A percentile compares a stretch with the other conserved stretches of the same genome.
These are phyloP conservation scores for Solanum bulbocastanum DNA, from an alignment of 257 asterid species.

Conservation along the genomic window DNA sequence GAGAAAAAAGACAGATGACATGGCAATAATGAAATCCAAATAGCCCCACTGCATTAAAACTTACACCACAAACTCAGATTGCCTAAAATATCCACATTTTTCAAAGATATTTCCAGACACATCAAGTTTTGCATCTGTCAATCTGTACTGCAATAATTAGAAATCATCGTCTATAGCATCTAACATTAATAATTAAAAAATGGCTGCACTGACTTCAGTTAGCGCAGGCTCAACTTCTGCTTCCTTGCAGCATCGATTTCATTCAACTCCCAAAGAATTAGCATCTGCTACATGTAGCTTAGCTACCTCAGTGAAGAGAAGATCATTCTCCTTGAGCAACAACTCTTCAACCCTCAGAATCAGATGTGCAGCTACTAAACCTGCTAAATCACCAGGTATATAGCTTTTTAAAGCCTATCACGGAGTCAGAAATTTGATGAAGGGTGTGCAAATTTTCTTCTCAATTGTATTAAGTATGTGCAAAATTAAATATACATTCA, in stretches of 20 bases:
- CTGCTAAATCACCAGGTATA: slow-evolving; percentile 77
- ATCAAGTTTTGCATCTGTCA: background rate
- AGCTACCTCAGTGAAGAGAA: slow-evolving; percentile 14
- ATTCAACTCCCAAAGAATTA: slow-evolving; percentile 20
- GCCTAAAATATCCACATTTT: slow-evolving; percentile 31
- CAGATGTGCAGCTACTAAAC: slow-evolving; percentile 60
- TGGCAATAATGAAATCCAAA: slow-evolving; percentile 36
- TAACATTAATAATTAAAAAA: slow-evolving; percentile 2
- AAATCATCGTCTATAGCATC: background rate
- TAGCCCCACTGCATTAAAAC: slow-evolving; percentile 9
- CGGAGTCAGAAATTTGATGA: background rate
- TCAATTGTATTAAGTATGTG: too few relatives aligned
- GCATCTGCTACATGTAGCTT: slow-evolving; percentile 6
- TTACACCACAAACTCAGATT: slow-evolving; percentile 64
- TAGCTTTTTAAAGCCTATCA: background rate
- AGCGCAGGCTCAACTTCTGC: slow-evolving; percentile 12
- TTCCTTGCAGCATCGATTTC: slow-evolving; percentile 23
- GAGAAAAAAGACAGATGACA: slow-evolving; percentile 19
- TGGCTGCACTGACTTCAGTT: slow-evolving; percentile 36
- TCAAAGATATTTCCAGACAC: background rate
- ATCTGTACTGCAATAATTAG: background rate
- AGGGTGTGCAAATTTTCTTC: too few relatives aligned
- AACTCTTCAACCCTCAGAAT: slow-evolving; percentile 23
- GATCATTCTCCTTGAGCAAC: slow-evolving; percentile 7
- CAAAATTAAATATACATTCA: background rate